Conservation (phyloP, 495 filamentous ascomycete species). For the Cladorrhinum samala region DNA sequence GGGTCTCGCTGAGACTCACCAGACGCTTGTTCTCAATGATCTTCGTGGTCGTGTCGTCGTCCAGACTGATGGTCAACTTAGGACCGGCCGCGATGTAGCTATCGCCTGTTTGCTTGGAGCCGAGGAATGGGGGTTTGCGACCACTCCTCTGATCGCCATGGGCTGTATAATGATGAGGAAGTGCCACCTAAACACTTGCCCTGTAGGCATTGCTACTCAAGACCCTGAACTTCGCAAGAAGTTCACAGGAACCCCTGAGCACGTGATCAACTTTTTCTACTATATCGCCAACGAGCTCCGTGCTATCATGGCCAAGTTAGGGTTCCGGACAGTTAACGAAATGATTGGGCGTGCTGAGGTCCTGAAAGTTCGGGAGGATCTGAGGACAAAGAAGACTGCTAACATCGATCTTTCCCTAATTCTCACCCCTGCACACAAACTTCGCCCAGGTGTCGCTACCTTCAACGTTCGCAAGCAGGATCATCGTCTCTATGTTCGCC, state of each 20-base stretch:
- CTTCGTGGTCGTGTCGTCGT: constrained; percentile 94
- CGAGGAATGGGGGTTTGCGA: constrained; percentile 99
- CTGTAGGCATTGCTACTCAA: constrained; percentile 95
- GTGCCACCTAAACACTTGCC: constrained; percentile 73
- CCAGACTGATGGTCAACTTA: constrained; percentile 94
- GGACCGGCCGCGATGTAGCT: constrained; percentile 91
- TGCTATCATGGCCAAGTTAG: constrained; percentile 96
- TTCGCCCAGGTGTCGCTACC: constrained; percentile 92
- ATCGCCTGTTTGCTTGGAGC: constrained; percentile 95
- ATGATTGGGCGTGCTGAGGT: constrained; percentile 95
- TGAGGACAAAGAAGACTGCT: constrained; percentile 80
- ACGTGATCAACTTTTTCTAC: constrained; percentile 99
- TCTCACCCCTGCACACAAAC: constrained; percentile 90
- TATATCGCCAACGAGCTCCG: constrained; percentile 97
- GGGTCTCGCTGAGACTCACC: constrained; percentile 96
- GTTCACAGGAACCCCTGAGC: constrained; percentile 89
- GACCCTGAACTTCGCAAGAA: constrained; percentile 93
- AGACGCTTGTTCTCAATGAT: constrained; percentile 97
- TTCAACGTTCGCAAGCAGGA: constrained; percentile 99
- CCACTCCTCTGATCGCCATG: constrained; percentile 92
- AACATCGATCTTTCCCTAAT: constrained; percentile 95
- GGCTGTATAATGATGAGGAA: constrained; percentile 97
- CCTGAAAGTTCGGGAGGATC: constrained; percentile 81
- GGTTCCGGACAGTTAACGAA: constrained; percentile 93
- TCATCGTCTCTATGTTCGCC: constrained; percentile 83